Evolutionary conservation across 2,329 filamentous ascomycete species (phyloP).

Genomic region (Hansfordia pulvinata): DNA sequence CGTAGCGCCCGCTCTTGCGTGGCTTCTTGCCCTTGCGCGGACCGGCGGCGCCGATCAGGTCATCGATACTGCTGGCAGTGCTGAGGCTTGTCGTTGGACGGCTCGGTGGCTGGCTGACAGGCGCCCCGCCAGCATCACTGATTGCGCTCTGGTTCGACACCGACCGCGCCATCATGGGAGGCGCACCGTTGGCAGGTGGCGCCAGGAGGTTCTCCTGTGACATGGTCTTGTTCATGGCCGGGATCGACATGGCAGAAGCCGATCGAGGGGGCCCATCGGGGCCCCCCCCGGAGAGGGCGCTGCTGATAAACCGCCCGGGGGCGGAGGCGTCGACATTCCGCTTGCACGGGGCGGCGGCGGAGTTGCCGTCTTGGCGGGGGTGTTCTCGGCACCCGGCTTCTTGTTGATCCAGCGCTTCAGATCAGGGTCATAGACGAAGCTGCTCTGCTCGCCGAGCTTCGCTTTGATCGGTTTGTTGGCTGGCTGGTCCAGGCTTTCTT

Average conservation of each 20-base stretch:
- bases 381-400: conserved; percentile 59
- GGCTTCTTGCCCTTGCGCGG: conserved; percentile 58
- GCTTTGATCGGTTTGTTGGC: conserved; percentile 60
- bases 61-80: conserved; percentile 89
- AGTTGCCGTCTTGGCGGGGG: conserved; percentile 46
- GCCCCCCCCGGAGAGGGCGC: conserved; percentile 12
- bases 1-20: conserved; percentile 78
- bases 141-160: conserved; percentile 29
- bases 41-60: conserved; percentile 64
- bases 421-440: conserved; percentile 90
- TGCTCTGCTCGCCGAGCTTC: conserved; percentile 87
- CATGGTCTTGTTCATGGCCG: neutral
- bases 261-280: conserved; percentile 10
- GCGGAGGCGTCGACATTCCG: conserved; percentile 35
- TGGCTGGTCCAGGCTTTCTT: conserved; percentile 38
- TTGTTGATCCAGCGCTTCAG: conserved; percentile 98
- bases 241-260: too few relatives aligned
- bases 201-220: conserved; percentile 3
- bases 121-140: conserved; percentile 11
- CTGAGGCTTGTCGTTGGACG: conserved; percentile 72
- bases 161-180: conserved; percentile 31
- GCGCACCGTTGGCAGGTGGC: too few relatives aligned
- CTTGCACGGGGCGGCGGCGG: conserved; percentile 66
- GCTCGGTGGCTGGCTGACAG: conserved; percentile 41
- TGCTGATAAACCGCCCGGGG: conserved; percentile 23